phyloP scores from a whole-genome alignment of 148 eudicot genomes.

The Arctostaphylos glauca region DNA sequence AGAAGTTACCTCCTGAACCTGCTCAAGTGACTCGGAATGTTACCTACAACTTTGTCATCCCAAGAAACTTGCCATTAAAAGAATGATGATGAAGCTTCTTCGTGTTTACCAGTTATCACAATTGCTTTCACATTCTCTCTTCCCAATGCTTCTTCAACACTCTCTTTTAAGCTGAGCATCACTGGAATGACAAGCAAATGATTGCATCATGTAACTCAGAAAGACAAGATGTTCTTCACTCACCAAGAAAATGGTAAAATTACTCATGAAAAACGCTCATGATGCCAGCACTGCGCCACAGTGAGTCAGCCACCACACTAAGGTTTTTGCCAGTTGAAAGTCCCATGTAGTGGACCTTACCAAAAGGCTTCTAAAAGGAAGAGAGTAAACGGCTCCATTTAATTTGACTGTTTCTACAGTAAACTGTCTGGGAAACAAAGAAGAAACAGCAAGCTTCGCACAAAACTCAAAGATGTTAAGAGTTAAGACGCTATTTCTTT shows the following conservation, averaged over 20 bases:
- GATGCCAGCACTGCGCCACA: background rate
- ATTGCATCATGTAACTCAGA: background rate
- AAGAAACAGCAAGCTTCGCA: background rate
- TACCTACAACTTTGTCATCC: background rate
- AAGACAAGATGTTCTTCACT: background rate
- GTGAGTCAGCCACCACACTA: too few relatives aligned
- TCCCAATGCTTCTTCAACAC: constrained; percentile 21
- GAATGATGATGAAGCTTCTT: background rate
- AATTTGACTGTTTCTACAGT: background rate
- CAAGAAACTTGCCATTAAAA: background rate
- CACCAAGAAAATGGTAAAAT: background rate
- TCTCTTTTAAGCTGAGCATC: constrained; percentile 26
- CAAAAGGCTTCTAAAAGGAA: background rate
- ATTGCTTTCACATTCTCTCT: constrained; percentile 33
- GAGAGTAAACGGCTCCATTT: background rate
- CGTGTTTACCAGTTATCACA: constrained; percentile 28
- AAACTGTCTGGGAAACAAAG: background rate
- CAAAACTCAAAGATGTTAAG: background rate
- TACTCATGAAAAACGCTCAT: background rate
- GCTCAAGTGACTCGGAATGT: constrained; percentile 7
- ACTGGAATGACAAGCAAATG: constrained; percentile 8
- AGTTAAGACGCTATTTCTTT: background rate
- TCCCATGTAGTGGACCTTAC: background rate
- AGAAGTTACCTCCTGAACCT: constrained; percentile 32
- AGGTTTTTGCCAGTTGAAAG: background rate